phyloP scores from a whole-genome alignment of 805 yeast species.

The Maudiozyma pseudohumilis region DNA sequence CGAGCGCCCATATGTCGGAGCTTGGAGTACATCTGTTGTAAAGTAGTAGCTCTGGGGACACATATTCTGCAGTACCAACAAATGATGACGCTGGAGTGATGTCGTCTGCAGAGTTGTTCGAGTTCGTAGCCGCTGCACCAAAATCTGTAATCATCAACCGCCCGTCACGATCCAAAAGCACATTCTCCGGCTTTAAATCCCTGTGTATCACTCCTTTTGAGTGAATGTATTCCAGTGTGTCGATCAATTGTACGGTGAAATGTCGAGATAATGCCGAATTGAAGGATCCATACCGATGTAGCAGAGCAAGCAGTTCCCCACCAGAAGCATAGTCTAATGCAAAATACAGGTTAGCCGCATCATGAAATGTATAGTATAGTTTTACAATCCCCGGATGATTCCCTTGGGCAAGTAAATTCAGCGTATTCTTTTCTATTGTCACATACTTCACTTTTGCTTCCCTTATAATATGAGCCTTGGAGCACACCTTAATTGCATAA shows the following conservation, averaged over 20 bases:
- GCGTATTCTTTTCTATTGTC: conserved; percentile 84
- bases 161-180: conserved; percentile 74
- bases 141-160: conserved; percentile 89
- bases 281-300: conserved; percentile 67
- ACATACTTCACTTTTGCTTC: conserved; percentile 94
- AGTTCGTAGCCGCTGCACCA: conserved; percentile 74
- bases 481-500: conserved; percentile 84
- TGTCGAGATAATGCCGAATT: conserved; percentile 68
- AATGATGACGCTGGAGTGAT: conserved; percentile 47
- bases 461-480: conserved; percentile 85
- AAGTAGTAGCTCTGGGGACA: conserved; percentile 79
- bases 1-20: conserved; percentile 90
- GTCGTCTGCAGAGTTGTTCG: conserved; percentile 13
- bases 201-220: conserved; percentile 84
- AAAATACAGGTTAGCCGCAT: conserved; percentile 74
- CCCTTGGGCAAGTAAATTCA: conserved; percentile 61
- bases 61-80: conserved; percentile 97
- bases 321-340: conserved; percentile 91
- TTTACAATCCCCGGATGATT: conserved; percentile 93
- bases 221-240: conserved; percentile 83
- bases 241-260: conserved; percentile 80
- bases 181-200: conserved; percentile 91
- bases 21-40: conserved; percentile 74
- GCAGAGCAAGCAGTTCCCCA: conserved; percentile 81
- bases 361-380: conserved; percentile 89